Conservation (phyloP, 2,329 filamentous ascomycete genomes). For the Intubia oerlemansii region DNA sequence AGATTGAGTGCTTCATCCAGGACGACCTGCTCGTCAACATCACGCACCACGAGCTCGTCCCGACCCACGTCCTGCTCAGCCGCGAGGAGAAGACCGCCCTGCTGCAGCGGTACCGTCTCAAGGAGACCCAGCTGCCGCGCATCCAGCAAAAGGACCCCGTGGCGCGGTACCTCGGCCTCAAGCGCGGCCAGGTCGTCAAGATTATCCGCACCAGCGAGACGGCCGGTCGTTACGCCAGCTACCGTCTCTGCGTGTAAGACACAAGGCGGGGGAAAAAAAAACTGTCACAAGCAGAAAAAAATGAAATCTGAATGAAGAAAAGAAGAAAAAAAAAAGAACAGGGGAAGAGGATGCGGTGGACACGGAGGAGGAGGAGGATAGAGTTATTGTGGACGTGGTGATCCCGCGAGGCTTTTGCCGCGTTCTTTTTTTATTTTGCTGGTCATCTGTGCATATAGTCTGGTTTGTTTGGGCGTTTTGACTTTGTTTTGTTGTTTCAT, state of each 20-base stretch:
- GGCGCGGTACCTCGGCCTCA: constrained; percentile 73
- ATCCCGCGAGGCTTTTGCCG: no score
- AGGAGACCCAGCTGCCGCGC: constrained; percentile 89
- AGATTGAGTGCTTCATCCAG: constrained; percentile 90
- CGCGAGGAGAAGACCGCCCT: constrained; percentile 74
- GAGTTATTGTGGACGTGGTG: no score
- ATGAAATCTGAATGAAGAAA: no score
- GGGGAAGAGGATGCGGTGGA: no score
- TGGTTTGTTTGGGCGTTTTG: no score
- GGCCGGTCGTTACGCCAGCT: constrained; percentile 89
- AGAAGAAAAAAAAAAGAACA: no score
- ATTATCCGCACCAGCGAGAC: constrained; percentile 94
- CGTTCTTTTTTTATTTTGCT: no score
- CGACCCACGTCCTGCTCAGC: constrained; percentile 77
- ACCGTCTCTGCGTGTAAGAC: constrained; percentile 46
- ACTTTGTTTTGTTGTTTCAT: no score
- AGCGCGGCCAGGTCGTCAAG: constrained; percentile 89
- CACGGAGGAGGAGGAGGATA: no score
- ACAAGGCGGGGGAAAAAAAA: neutral
- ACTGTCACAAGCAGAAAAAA: no score
- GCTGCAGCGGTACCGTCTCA: constrained; percentile 76
- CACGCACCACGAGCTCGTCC: constrained; percentile 90
- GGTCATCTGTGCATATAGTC: no score
- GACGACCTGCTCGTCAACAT: constrained; percentile 95
- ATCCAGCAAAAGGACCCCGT: constrained; percentile 87